phyloP scores from a whole-genome alignment of 768 basidiomycete genomes.

The Tricholoma terreum region DNA sequence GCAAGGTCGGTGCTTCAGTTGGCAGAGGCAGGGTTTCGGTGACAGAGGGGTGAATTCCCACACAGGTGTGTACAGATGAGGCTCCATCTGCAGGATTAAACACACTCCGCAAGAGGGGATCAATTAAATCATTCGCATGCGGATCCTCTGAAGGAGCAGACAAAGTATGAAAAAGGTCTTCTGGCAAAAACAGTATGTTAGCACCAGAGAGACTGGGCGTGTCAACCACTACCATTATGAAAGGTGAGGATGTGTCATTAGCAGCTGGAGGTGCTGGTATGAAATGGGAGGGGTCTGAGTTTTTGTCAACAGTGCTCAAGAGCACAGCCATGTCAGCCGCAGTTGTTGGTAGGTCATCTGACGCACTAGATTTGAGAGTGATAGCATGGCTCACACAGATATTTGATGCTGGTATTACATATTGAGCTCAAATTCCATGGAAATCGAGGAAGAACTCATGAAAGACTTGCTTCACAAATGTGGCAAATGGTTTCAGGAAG shows the following conservation, averaged over 20 bases:
- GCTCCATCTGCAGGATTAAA: not conserved
- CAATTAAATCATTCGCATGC: not conserved
- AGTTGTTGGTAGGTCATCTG: not conserved
- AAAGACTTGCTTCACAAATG: not conserved
- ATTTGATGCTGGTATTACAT: not conserved
- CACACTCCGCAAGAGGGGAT: not conserved
- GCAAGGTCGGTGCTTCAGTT: too few relatives aligned
- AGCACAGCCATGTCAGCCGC: not conserved
- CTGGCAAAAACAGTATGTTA: too few relatives aligned
- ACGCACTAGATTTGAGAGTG: not conserved
- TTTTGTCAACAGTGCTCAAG: not conserved
- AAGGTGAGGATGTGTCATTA: not conserved
- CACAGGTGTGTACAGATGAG: not conserved
- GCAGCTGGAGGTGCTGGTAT: not conserved
- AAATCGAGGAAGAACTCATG: not conserved
- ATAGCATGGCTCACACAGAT: not conserved
- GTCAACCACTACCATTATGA: too few relatives aligned
- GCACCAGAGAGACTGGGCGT: too few relatives aligned
- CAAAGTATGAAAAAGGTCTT: too few relatives aligned
- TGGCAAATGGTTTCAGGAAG: not conserved
- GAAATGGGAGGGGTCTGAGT: not conserved
- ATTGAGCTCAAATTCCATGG: not conserved
- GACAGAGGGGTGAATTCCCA: too few relatives aligned
- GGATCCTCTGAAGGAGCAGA: too few relatives aligned
- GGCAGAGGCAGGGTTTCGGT: too few relatives aligned